phyloP scores from a whole-genome alignment of 257 asterid species.

The Primulina tabacum region DNA sequence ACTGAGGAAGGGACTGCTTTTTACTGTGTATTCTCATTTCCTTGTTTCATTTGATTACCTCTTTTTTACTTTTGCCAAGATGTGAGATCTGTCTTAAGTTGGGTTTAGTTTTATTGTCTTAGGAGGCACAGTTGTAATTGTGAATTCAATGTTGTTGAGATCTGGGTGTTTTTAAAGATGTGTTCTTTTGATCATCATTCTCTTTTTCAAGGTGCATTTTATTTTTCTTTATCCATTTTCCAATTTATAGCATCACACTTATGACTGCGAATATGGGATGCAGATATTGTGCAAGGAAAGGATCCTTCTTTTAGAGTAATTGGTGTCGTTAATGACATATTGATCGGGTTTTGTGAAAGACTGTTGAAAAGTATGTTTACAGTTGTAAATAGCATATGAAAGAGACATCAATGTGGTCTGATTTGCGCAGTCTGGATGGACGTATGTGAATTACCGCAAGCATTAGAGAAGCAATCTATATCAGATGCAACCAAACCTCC shows the following conservation, averaged over 20 bases:
- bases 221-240: conserved; percentile 27
- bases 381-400: conserved; percentile 28
- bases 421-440: conserved; percentile 63
- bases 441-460: conserved; percentile 45
- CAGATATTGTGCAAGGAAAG: conserved; percentile 50
- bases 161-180: conserved; percentile 42
- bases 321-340: conserved; percentile 29
- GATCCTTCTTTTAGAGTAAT: conserved; percentile 38
- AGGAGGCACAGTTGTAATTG: conserved; percentile 30
- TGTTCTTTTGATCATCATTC: conserved; percentile 31
- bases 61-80: conserved; percentile 5
- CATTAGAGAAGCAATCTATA: conserved; percentile 46
- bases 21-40: conserved; percentile 4
- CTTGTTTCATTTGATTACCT: neutral
- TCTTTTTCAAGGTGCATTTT: conserved; percentile 29
- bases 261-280: conserved; percentile 34
- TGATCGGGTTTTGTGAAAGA: conserved; percentile 35
- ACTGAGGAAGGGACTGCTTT: conserved; percentile 26
- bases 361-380: conserved; percentile 30
- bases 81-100: conserved; percentile 37
- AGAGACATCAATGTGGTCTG: conserved; percentile 52
- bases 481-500: conserved; percentile 46
- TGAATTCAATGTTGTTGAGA: conserved; percentile 33
- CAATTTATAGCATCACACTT: conserved; percentile 34
- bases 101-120: conserved; percentile 25